Conservation (phyloP, 2,329 filamentous ascomycete species). For the Elsinoe perseae region DNA sequence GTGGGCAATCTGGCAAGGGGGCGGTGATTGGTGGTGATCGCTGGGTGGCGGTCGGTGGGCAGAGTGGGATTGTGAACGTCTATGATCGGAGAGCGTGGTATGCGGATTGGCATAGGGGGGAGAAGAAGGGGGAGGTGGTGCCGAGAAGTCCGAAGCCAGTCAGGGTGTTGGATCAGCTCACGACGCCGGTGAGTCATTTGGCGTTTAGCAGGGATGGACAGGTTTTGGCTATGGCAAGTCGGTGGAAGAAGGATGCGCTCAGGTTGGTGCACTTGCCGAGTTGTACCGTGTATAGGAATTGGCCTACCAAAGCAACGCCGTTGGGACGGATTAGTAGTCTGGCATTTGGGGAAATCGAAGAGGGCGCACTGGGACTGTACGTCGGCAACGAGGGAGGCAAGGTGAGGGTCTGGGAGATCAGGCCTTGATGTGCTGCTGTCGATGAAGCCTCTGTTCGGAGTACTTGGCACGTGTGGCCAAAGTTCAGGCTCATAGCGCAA, state of each 20-base stretch:
- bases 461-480: no score
- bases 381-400: conserved; percentile 85
- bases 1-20: conserved; percentile 45
- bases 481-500: no score
- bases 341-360: conserved; percentile 51
- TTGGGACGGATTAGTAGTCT: conserved; percentile 67
- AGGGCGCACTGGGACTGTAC: conserved; percentile 81
- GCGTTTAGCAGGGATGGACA: conserved; percentile 85
- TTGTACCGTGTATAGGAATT: conserved; percentile 92
- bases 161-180: conserved; percentile 73
- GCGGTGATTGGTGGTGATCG: conserved; percentile 63
- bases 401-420: conserved; percentile 83
- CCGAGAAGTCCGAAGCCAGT: conserved; percentile 54
- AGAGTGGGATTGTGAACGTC: conserved; percentile 82
- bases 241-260: conserved; percentile 81
- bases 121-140: neutral
- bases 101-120: conserved; percentile 16
- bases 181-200: conserved; percentile 72
- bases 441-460: no score
- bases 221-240: conserved; percentile 75
- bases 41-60: conserved; percentile 83
- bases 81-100: conserved; percentile 70
- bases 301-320: conserved; percentile 86
- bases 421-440: conserved; percentile 21
- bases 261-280: conserved; percentile 81